These are phyloP conservation scores for Lentinula edodes DNA, from an alignment of 768 basidiomycete species.

Conservation along the genomic window DNA sequence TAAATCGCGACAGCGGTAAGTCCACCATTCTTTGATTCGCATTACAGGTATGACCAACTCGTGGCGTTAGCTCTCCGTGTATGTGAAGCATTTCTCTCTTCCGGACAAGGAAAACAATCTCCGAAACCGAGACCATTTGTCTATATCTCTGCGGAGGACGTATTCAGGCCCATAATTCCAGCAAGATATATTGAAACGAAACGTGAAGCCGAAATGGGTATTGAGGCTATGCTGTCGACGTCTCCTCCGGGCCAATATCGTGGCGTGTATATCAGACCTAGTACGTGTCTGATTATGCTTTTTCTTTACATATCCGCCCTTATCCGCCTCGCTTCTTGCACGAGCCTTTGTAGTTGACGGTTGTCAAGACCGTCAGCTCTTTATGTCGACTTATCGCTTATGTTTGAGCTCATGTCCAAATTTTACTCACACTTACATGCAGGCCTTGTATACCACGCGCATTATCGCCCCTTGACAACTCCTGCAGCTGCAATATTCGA, in stretches of 20 bases:
- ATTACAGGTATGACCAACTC: conserved; percentile 2
- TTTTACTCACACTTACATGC: conserved; percentile 10
- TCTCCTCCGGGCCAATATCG: conserved; percentile 37
- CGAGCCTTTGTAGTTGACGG: neutral
- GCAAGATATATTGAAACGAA: conserved; percentile 91
- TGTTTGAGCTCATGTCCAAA: too few relatives aligned
- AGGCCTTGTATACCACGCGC: conserved; percentile 97
- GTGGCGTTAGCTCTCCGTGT: conserved; percentile 55
- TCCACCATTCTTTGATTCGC: conserved; percentile 10
- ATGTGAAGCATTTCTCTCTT: conserved; percentile 67
- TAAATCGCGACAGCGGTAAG: conserved; percentile 91
- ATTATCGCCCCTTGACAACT: conserved; percentile 83
- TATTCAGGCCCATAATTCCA: conserved; percentile 83
- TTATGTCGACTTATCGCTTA: conserved; percentile 8
- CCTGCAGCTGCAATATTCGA: conserved; percentile 82
- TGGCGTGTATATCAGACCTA: conserved; percentile 83
- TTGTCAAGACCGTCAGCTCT: neutral
- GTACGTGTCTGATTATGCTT: conserved; percentile 40
- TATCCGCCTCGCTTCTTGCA: neutral
- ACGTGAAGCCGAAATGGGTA: conserved; percentile 77
- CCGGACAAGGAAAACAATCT: conserved; percentile 23
- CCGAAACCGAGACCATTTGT: conserved; percentile 65
- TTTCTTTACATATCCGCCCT: conserved; percentile 2
- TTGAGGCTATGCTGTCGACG: conserved; percentile 46
- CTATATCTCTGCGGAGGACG: conserved; percentile 93